Base-by-base conservation (phyloP, 441 rosid genomes). In the Erodium trifolium region DNA sequence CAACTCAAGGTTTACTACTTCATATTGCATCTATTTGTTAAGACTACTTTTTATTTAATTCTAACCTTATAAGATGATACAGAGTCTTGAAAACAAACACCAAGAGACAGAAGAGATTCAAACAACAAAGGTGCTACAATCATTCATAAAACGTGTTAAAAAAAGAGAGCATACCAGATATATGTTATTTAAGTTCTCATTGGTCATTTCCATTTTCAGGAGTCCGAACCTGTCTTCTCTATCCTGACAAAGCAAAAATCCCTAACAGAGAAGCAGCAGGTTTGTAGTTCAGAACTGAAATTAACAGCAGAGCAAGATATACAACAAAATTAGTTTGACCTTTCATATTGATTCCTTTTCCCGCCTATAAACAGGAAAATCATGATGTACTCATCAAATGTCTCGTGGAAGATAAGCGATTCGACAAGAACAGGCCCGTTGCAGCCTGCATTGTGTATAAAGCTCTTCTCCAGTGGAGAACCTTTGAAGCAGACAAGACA, bases 401-500 rank as follows among this genome's bases (percentile, higher is more conserved):
- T 80, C 73, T 89, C 59, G 63, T 64, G 3, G 84, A 87, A 70
- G 85, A 84, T 41, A 78, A 77, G 72, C 78, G 78, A 66, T 89
- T 83, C 66, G 72, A 78, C 68, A 78, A 79, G 41, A 80, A 77
- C 35, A 85, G 78, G 72, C 83, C 92, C 47, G 78, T 84, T 41
- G 87, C 88, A 71, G 92, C 92, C 29, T 87, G 83, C 76, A 68
- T 82, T 37, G 76, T 87, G 71, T 86, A 84, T 74, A 87, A 82
- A 75, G 66, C 80, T 74, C 85, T 89, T 45, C 80, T 82, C 69
- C 95, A 87, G 12, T 89, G 95, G 95, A 85, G 90, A 77, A 83
- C 85, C 65, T 87, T 89, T 65, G 95, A 89, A 78, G 87, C 83
- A 41, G 90, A 89, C 68, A 87, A 78, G 79, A 83, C 95, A 74